Conservation (phyloP, 805 yeast species). For the Pichia heedii region DNA sequence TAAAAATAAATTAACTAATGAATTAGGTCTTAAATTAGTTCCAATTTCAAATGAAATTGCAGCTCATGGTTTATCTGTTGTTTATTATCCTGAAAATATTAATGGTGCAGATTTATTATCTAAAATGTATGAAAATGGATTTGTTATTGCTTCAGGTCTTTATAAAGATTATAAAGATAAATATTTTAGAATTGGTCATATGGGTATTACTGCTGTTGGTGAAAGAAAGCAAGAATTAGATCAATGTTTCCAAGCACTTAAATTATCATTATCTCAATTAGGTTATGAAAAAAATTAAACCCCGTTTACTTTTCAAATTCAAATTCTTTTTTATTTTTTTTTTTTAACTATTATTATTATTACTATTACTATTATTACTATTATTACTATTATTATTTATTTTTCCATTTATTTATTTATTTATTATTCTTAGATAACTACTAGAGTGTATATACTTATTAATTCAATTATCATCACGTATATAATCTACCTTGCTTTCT, state of each 20-base stretch:
- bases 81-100: constrained; percentile 70
- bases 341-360: no score
- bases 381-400: no score
- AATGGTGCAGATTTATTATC: constrained; percentile 59
- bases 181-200: constrained; percentile 92
- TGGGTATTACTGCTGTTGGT: constrained; percentile 75
- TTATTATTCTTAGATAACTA: no score
- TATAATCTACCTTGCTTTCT: no score
- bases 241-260: constrained; percentile 37
- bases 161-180: constrained; percentile 70
- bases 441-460: no score
- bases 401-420: no score
- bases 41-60: constrained; percentile 48
- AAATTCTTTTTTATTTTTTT: no score
- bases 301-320: no score
- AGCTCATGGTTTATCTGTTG: constrained; percentile 85
- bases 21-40: constrained; percentile 59
- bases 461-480: no score
- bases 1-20: constrained; percentile 44
- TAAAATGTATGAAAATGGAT: constrained; percentile 51
- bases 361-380: no score
- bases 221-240: constrained; percentile 46
- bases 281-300: constrained; percentile 25
- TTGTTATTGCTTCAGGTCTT: constrained; percentile 83
- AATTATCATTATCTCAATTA: constrained; percentile 32